Evolutionary conservation across 805 yeast genomes (phyloP).

Genomic region (Wickerhamomyces bovis): DNA sequence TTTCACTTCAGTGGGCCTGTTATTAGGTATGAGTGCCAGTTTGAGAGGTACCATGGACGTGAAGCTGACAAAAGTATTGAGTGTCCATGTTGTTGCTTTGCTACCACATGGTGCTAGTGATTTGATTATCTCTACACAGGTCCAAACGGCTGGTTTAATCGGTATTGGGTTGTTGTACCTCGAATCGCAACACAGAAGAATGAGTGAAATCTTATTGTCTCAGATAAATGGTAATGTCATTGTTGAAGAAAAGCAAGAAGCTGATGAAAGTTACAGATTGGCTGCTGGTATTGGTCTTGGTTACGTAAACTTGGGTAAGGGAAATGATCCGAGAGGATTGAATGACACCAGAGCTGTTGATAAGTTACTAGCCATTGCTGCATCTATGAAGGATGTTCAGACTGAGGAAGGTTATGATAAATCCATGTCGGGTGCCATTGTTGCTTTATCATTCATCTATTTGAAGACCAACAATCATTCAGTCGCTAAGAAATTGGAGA

Average conservation of each 20-base stretch:
- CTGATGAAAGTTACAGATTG: constrained; percentile 74
- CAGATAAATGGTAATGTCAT: constrained; percentile 55
- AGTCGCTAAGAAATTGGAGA: constrained; percentile 54
- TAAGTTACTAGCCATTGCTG: constrained; percentile 49
- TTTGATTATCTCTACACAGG: constrained; percentile 72
- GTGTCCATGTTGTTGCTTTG: constrained; percentile 89
- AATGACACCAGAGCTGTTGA: constrained; percentile 63
- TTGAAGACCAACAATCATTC: constrained; percentile 55
- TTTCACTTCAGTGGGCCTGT: constrained; percentile 76
- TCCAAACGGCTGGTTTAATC: constrained; percentile 86
- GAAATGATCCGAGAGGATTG: constrained; percentile 50
- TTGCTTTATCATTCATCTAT: constrained; percentile 71
- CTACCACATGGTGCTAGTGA: constrained; percentile 89
- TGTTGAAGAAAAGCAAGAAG: constrained; percentile 47
- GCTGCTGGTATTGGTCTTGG: constrained; percentile 91
- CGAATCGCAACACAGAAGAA: constrained; percentile 73
- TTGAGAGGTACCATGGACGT: constrained; percentile 75
- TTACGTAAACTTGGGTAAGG: constrained; percentile 72
- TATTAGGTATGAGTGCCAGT: constrained; percentile 92
- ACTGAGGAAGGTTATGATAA: constrained; percentile 52
- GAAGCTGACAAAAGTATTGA: constrained; percentile 81
- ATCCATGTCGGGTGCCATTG: constrained; percentile 64
- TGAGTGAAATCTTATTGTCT: constrained; percentile 71
- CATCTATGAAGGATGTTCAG: constrained; percentile 57
- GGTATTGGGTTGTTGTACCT: constrained; percentile 85